These are phyloP conservation scores for Martensiomyces pterosporus DNA, from an alignment of 192 early-diverging fungal species.

Conservation along the genomic window DNA sequence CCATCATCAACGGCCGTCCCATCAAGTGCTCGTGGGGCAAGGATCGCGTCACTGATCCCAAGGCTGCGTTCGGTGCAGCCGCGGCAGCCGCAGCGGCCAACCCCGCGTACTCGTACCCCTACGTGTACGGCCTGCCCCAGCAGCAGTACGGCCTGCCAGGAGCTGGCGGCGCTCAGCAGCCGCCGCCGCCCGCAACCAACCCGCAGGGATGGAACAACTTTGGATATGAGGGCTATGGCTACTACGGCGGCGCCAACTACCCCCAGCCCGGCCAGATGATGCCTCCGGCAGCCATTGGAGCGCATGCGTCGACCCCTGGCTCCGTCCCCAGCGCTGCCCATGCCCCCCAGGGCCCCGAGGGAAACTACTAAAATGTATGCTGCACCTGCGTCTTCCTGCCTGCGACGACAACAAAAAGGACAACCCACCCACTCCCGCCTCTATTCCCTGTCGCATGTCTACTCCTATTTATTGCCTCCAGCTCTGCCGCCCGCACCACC, in stretches of 20 bases:
- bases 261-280: slow-evolving; percentile 48
- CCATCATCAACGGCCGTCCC: slow-evolving; percentile 66
- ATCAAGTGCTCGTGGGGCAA: slow-evolving; percentile 89
- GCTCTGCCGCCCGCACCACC: too few relatives aligned
- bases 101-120: slow-evolving; percentile 51
- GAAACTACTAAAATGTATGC: slow-evolving; percentile 35
- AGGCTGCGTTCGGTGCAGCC: slow-evolving; percentile 41
- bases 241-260: slow-evolving; percentile 43
- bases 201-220: slow-evolving; percentile 39
- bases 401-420: too few relatives aligned
- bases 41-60: slow-evolving; percentile 59
- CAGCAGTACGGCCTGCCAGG: slow-evolving; percentile 38
- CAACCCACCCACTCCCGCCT: too few relatives aligned
- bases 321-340: slow-evolving; percentile 9
- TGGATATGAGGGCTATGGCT: slow-evolving; percentile 44
- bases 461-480: too few relatives aligned
- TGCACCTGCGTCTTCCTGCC: too few relatives aligned
- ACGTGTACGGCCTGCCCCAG: slow-evolving; percentile 43
- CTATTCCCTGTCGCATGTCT: too few relatives aligned
- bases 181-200: slow-evolving; percentile 23
- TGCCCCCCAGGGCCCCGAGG: slow-evolving; percentile 19
- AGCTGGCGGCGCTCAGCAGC: slow-evolving; percentile 5
- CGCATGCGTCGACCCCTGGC: slow-evolving; percentile 8
- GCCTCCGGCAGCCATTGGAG: slow-evolving; percentile 13
- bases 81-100: slow-evolving; percentile 36